Percentiles rank a stretch among this genome's conserved stretches.
phyloP scores from a whole-genome alignment of 208 protist species.

The Acanthamoeba healyi region DNA sequence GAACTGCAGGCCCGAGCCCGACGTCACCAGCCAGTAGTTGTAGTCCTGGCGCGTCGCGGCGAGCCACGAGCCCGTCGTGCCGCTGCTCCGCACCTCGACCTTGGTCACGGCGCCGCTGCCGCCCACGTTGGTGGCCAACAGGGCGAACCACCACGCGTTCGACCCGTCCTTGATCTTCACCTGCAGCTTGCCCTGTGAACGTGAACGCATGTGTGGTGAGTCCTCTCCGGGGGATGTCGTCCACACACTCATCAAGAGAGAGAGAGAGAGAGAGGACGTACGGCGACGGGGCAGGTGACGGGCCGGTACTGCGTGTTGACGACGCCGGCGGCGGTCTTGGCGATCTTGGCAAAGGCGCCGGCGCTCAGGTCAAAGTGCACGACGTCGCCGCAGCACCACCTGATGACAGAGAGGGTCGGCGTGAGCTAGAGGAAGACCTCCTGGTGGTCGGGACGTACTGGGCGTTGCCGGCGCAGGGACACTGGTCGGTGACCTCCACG shows the following conservation, averaged over 20 bases:
- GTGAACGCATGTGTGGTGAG: background rate
- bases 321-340: constrained; percentile 16
- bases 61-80: background rate
- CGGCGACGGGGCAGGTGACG: constrained; percentile 9
- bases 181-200: background rate
- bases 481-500: constrained; percentile 64
- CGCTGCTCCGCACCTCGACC: background rate
- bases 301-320: constrained; percentile 50
- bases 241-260: background rate
- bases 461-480: constrained; percentile 34
- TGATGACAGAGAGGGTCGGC: no score
- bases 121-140: constrained; percentile 57
- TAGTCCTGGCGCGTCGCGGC: background rate
- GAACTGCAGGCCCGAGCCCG: constrained; percentile 16
- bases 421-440: no score
- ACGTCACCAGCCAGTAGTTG: constrained; percentile 67
- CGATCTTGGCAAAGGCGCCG: constrained; percentile 42
- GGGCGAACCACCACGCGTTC: constrained; percentile 56
- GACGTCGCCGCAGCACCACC: constrained; percentile 63
- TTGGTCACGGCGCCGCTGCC: constrained; percentile 36
- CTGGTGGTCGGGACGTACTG: no score
- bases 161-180: constrained; percentile 46
- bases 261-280: background rate
- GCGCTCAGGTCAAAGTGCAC: constrained; percentile 66
- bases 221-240: no score